A percentile compares a stretch with the other conserved stretches of the same genome.
Conservation (phyloP, 225 moss, liverwort and hornwort species). For the Pleurozium schreberi region DNA sequence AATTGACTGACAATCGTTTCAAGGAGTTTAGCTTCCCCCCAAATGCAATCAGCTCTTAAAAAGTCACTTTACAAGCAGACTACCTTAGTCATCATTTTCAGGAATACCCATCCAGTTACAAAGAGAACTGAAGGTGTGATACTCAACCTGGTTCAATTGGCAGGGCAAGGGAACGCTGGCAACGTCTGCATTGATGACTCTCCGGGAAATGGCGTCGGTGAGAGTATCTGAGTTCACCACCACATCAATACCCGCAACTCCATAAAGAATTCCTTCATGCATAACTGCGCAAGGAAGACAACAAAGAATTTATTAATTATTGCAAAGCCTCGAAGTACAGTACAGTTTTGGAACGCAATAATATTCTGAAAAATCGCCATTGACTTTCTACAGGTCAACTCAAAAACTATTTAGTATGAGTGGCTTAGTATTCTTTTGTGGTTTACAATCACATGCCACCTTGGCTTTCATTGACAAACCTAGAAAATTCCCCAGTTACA, state of each 20-base stretch:
- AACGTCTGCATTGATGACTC: constrained; percentile 17
- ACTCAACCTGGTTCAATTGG: constrained; percentile 15
- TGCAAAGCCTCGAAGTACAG: neutral
- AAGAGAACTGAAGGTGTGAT: neutral
- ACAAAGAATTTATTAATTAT: neutral
- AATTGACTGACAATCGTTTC: too few relatives aligned
- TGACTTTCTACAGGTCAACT: neutral
- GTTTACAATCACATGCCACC: neutral
- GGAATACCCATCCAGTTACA: neutral
- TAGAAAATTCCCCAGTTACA: neutral
- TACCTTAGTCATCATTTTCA: neutral
- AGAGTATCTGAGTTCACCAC: constrained; percentile 11
- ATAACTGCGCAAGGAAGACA: constrained; percentile 8
- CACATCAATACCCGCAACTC: constrained; percentile 48
- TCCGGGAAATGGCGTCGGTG: constrained; percentile 1
- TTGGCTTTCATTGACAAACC: neutral
- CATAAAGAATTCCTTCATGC: constrained; percentile 17
- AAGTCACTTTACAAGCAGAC: too few relatives aligned
- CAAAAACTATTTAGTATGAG: too few relatives aligned
- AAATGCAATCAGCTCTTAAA: too few relatives aligned
- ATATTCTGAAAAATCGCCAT: neutral
- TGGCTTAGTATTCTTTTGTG: neutral
- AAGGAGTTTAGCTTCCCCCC: too few relatives aligned
- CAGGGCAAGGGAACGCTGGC: constrained; percentile 10
- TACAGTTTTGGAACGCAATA: neutral